Evolutionary conservation across 208 protist genomes (phyloP).

Genomic region (Leishmania tarentolae): DNA sequence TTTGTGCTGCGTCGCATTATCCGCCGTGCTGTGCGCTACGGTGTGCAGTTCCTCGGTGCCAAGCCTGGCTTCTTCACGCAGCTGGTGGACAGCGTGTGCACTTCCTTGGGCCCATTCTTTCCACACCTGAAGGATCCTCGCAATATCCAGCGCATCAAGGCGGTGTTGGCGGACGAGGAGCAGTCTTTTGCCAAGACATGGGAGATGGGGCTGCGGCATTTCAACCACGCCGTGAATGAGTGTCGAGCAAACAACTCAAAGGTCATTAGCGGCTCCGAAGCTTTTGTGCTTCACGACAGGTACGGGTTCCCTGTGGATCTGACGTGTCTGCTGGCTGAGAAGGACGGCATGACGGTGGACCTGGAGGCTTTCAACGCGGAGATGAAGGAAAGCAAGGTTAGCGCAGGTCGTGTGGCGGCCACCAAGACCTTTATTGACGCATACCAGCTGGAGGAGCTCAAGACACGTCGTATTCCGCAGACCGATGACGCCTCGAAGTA

Average conservation of each 20-base stretch:
- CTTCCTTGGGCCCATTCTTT: constrained; percentile 93
- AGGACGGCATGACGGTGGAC: constrained; percentile 91
- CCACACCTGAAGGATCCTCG: constrained; percentile 89
- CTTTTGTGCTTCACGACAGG: constrained; percentile 95
- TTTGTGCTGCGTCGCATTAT: constrained; percentile 98
- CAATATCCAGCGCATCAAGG: constrained; percentile 85
- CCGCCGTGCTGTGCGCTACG: constrained; percentile 97
- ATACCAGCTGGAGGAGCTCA: constrained; percentile 86
- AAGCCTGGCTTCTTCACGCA: constrained; percentile 94
- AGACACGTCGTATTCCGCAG: constrained; percentile 62
- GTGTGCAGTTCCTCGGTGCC: constrained; percentile 94
- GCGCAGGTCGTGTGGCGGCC: constrained; percentile 56
- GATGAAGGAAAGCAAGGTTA: constrained; percentile 84
- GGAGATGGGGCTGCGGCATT: constrained; percentile 94
- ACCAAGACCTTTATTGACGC: constrained; percentile 88
- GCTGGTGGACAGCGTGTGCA: constrained; percentile 92
- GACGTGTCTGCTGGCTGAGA: constrained; percentile 97
- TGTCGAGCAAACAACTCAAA: constrained; percentile 52
- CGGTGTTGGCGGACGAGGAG: constrained; percentile 96
- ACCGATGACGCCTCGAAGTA: constrained; percentile 97
- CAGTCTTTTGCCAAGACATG: constrained; percentile 96
- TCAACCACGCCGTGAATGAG: constrained; percentile 83
- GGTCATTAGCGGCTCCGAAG: constrained; percentile 86
- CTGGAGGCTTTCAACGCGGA: constrained; percentile 82
- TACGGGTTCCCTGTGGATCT: constrained; percentile 99